phyloP scores from a whole-genome alignment of 1,284 basidiomycete species.

The Schizophyllum amplum region DNA sequence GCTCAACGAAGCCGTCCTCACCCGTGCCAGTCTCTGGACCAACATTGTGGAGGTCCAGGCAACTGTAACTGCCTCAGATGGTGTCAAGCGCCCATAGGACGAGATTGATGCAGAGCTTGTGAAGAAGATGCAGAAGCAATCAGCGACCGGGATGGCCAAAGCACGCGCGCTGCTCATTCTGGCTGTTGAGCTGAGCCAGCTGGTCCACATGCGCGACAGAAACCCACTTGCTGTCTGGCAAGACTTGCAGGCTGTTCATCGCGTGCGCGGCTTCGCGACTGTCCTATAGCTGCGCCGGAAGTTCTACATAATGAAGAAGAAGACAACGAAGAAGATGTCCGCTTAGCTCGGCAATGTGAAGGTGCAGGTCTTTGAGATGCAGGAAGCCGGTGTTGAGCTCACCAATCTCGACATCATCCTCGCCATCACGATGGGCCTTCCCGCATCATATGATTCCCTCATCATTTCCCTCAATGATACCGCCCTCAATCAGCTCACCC shows the following conservation, averaged over 20 bases:
- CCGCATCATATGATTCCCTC: slow-evolving; percentile 19
- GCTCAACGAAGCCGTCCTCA: slow-evolving; percentile 19
- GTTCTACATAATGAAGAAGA: slow-evolving; percentile 21
- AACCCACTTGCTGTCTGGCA: slow-evolving; percentile 23
- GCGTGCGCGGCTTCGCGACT: slow-evolving; percentile 22
- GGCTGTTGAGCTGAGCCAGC: slow-evolving; percentile 22
- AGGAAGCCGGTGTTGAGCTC: slow-evolving; percentile 16
- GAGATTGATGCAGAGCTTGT: slow-evolving; percentile 12
- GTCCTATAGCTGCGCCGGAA: slow-evolving; percentile 16
- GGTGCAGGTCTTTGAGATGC: slow-evolving; percentile 16
- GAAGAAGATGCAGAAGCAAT: slow-evolving; percentile 9
- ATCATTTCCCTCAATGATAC: slow-evolving; percentile 22
- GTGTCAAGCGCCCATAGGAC: slow-evolving; percentile 7
- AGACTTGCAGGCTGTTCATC: slow-evolving; percentile 21
- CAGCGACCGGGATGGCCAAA: slow-evolving; percentile 18
- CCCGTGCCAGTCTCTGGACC: slow-evolving; percentile 16
- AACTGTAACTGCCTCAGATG: slow-evolving; percentile 2
- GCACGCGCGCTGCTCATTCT: slow-evolving; percentile 23
- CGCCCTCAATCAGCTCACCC: slow-evolving; percentile 8
- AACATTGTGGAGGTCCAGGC: slow-evolving; percentile 11
- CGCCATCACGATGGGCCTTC: slow-evolving; percentile 24
- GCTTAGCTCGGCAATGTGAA: slow-evolving; percentile 24
- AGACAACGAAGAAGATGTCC: slow-evolving; percentile 18
- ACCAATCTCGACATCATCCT: slow-evolving; percentile 25
- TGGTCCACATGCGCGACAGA: slow-evolving; percentile 19